Conservation (phyloP, 1,139 yeast genomes). For the Sugiyamaella japonica region DNA sequence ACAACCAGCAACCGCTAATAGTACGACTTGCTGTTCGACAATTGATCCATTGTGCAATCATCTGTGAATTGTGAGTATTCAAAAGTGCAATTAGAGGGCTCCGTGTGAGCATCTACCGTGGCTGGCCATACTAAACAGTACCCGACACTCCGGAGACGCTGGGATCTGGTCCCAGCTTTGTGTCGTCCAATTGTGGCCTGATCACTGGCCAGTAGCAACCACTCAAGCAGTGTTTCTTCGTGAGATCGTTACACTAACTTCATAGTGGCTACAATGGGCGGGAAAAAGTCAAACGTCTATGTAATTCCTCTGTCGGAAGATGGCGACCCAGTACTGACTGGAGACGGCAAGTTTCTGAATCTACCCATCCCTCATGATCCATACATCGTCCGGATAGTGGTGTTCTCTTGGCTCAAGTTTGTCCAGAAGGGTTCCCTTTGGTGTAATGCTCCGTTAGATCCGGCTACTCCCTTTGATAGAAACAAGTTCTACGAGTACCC, state of each 20-base stretch:
- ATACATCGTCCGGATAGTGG: slow-evolving; percentile 55
- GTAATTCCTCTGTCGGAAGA: slow-evolving; percentile 35
- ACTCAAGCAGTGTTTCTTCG: too few relatives aligned
- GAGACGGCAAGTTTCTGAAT: slow-evolving; percentile 53
- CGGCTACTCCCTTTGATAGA: slow-evolving; percentile 53
- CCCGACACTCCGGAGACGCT: too few relatives aligned
- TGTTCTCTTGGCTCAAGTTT: slow-evolving; percentile 74
- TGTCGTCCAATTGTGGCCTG: too few relatives aligned
- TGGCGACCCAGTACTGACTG: slow-evolving; percentile 39
- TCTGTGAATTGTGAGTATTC: neutral
- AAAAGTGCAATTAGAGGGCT: too few relatives aligned
- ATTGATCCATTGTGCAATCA: too few relatives aligned
- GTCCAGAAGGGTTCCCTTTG: slow-evolving; percentile 68
- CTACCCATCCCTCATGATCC: slow-evolving; percentile 56
- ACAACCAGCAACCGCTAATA: too few relatives aligned
- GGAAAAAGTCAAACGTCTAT: slow-evolving; percentile 21
- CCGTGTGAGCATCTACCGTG: too few relatives aligned
- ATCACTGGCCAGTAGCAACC: too few relatives aligned
- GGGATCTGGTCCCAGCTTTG: too few relatives aligned
- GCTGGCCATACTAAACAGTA: too few relatives aligned
- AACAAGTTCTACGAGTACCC: slow-evolving; percentile 51
- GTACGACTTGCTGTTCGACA: too few relatives aligned
- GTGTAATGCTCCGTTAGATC: slow-evolving; percentile 67
- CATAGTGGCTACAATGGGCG: neutral
- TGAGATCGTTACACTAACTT: too few relatives aligned